These are phyloP conservation scores for Leccinum pachyderme DNA, from an alignment of 1,284 basidiomycete species.

Conservation along the genomic window DNA sequence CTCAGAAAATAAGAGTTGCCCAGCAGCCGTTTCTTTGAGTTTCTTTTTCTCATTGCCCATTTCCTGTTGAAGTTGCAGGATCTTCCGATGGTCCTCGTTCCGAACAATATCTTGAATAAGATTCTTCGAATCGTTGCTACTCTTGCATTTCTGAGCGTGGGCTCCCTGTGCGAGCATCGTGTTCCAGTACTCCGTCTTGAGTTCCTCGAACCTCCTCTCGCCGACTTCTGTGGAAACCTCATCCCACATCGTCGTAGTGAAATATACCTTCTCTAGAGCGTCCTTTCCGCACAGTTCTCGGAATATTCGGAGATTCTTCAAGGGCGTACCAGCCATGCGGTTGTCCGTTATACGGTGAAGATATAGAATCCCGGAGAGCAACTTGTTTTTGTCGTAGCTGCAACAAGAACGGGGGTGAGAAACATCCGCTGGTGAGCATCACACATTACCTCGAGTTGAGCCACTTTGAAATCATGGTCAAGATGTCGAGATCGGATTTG, in stretches of 20 bases:
- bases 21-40: not conserved
- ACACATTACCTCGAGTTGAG: slow-evolving; percentile 14
- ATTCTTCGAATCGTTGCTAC: not conserved
- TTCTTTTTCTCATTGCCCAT: not conserved
- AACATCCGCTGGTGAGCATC: not conserved
- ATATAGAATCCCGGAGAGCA: slow-evolving; percentile 45
- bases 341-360: slow-evolving; percentile 47
- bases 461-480: slow-evolving; percentile 23
- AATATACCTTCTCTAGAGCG: not conserved
- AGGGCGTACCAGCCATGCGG: slow-evolving; percentile 41
- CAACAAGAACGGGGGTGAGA: not conserved
- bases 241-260: slow-evolving; percentile 4
- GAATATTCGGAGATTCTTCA: slow-evolving; percentile 43
- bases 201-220: slow-evolving; percentile 1
- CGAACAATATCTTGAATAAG: not conserved
- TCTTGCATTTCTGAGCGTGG: not conserved
- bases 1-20: not conserved
- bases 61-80: not conserved
- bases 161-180: not conserved
- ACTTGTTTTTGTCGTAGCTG: slow-evolving; percentile 33
- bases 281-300: slow-evolving; percentile 42
- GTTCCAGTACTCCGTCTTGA: slow-evolving; percentile 3
- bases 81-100: not conserved
- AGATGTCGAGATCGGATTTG: slow-evolving; percentile 21
- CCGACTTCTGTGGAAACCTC: slow-evolving; percentile 1